Evolutionary conservation across 2,329 filamentous ascomycete species (phyloP), one percentile per base, ranked within the genome.

Genomic region (Fusarium metavorans): DNA sequence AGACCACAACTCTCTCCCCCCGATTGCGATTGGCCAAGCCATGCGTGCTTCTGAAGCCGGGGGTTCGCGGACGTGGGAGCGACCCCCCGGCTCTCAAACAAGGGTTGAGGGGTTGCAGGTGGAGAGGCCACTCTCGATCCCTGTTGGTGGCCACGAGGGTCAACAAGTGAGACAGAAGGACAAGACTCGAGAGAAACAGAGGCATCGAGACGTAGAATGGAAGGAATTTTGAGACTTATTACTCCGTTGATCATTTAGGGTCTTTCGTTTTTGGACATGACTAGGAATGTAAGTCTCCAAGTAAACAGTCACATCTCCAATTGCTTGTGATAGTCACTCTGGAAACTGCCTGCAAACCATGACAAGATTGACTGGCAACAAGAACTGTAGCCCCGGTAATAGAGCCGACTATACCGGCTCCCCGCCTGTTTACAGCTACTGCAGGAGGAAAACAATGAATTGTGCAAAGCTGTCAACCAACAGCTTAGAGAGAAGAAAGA

Each of bases 21-120:
- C 11, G 43, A 14, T 45, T 41, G 23, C 39, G 34, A 78, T 78
- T 78, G 76, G 76, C 14, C 41, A 54, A 43, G 37, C 52, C 52
- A 66, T 73, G 25, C 48, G 9, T 30, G 16, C 50, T 50, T 34
- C 30, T 63, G 56, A 48, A 25, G 61, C 67, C 41, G 67, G 64
- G 73, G 50, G 63, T 64, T 68, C 13, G 64, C 18, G 39, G 45
- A 54, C 35, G 68, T 73, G 64, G 76, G 70, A 62, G 67, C 58
- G 59, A 67, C 30, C 65, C 57, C 39, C 39, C 39, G 13, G 27
- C 32, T 27, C 45, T 25, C 43, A 48, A 43, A 48, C 43, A 48
- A 25, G 43, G 43, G 43, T 48, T 25, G 16, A 27, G 14, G 14
- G 16, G 27, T 30, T n/a, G 23, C 14, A 43, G 20, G 39, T 43